phyloP scores from a whole-genome alignment of 2,329 filamentous ascomycete species.

The Ascochyta rabiei region DNA sequence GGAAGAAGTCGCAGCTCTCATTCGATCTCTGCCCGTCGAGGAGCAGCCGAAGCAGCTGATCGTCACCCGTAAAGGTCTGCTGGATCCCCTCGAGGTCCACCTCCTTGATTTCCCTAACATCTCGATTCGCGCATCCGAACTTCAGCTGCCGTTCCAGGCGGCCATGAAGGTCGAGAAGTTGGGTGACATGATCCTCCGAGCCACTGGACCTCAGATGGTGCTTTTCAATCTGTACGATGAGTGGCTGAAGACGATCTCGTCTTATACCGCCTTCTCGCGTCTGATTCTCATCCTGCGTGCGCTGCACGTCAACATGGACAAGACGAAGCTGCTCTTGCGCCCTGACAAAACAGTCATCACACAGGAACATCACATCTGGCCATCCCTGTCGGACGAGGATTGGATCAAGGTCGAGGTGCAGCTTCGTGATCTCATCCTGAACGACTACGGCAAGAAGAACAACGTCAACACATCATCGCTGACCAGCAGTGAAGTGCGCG shows the following conservation, averaged over 20 bases:
- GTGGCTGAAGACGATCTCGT: conserved; percentile 98
- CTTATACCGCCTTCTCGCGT: conserved; percentile 97
- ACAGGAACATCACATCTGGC: conserved; percentile 99
- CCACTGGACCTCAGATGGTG: conserved; percentile 99
- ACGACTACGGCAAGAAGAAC: conserved; percentile 99
- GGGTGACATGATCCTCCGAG: conserved; percentile 97
- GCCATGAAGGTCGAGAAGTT: conserved; percentile 99
- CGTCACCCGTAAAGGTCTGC: conserved; percentile 93
- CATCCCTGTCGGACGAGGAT: conserved; percentile 88
- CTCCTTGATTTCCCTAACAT: conserved; percentile 99
- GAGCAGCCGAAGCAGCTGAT: conserved; percentile 99
- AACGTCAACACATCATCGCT: conserved; percentile 98
- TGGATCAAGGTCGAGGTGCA: conserved; percentile 99
- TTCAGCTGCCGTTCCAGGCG: conserved; percentile 97
- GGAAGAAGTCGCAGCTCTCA: conserved; percentile 97
- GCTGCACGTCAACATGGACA: conserved; percentile 96
- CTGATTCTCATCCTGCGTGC: conserved; percentile 91
- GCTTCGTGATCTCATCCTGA: conserved; percentile 91
- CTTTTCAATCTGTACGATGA: conserved; percentile 99
- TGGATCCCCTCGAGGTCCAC: conserved; percentile 97
- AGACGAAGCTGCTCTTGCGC: conserved; percentile 92
- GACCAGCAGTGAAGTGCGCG: conserved; percentile 94
- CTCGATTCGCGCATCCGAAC: conserved; percentile 93
- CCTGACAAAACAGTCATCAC: conserved; percentile 99
- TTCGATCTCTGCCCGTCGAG: conserved; percentile 92